Evolutionary conservation across 306 rosid genomes (phyloP).

Genomic region (Glycine tomentella): DNA sequence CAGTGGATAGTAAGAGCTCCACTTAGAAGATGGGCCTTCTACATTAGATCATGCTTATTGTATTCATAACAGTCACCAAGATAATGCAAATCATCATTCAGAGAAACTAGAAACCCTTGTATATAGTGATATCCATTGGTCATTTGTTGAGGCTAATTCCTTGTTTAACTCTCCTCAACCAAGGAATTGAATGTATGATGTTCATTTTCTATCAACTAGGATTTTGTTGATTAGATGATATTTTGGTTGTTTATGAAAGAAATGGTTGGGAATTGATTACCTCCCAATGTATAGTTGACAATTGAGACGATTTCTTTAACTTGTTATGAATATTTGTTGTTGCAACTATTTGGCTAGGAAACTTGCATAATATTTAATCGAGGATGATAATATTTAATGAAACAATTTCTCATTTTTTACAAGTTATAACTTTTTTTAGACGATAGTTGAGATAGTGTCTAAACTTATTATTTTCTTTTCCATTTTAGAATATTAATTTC

Average conservation of each 20-base stretch:
- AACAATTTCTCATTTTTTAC: too few species aligned
- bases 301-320: too few species aligned
- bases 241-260: slow-evolving; percentile 12
- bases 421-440: too few species aligned
- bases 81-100: slow-evolving; percentile 27
- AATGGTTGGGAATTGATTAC: neutral
- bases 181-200: slow-evolving; percentile 7
- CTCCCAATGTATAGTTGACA: neutral
- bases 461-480: too few species aligned
- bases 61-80: neutral
- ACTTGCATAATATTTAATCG: too few species aligned
- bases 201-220: slow-evolving; percentile 8
- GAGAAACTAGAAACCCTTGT: slow-evolving; percentile 22
- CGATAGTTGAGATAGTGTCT: too few species aligned
- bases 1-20: slow-evolving; percentile 57
- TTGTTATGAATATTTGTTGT: too few species aligned
- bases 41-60: neutral
- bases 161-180: neutral
- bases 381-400: too few species aligned
- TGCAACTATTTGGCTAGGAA: too few species aligned
- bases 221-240: neutral
- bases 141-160: slow-evolving; percentile 2
- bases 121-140: slow-evolving; percentile 21
- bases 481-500: too few species aligned
- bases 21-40: slow-evolving; percentile 23